Evolutionary conservation across 2,329 filamentous ascomycete genomes (phyloP).

Genomic region (Aureobasidium sp.): DNA sequence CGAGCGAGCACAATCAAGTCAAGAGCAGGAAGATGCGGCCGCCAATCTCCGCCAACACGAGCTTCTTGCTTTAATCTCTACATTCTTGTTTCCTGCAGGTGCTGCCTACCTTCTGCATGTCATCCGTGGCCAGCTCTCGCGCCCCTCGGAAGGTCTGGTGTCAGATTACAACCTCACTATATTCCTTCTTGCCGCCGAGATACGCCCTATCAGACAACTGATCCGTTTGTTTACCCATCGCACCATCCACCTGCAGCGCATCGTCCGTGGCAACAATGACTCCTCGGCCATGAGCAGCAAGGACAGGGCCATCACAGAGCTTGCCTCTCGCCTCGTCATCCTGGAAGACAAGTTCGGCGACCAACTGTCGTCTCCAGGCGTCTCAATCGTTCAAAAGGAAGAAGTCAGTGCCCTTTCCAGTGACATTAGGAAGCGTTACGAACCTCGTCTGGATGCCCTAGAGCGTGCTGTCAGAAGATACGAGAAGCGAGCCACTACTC

Average conservation of each 20-base stretch:
- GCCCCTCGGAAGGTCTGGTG: constrained; percentile 77
- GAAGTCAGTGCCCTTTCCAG: constrained; percentile 31
- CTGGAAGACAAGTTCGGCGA: constrained; percentile 26
- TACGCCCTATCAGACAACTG: constrained; percentile 74
- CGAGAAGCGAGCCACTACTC: constrained; percentile 76
- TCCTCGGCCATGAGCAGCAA: constrained; percentile 9
- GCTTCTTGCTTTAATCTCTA: constrained; percentile 64
- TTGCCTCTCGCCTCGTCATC: constrained; percentile 25
- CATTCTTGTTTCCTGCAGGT: constrained; percentile 69
- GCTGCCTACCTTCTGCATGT: constrained; percentile 80
- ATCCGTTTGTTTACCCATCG: constrained; percentile 72
- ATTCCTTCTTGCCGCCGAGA: constrained; percentile 79
- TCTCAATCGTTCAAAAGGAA: constrained; percentile 24
- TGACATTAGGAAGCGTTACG: constrained; percentile 59
- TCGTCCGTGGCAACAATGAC: constrained; percentile 43
- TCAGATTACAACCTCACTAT: constrained; percentile 91
- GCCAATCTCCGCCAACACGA: constrained; percentile 69
- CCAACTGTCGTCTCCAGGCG: not conserved
- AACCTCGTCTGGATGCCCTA: constrained; percentile 78
- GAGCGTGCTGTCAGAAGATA: constrained; percentile 84
- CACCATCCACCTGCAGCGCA: constrained; percentile 72
- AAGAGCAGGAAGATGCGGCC: constrained; percentile 34
- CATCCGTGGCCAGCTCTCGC: constrained; percentile 71
- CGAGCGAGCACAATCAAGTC: constrained; percentile 4
- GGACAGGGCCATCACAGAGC: constrained; percentile 18